phyloP scores from a whole-genome alignment of 176 grass and related monocot species.

The Thalia dealbata region DNA sequence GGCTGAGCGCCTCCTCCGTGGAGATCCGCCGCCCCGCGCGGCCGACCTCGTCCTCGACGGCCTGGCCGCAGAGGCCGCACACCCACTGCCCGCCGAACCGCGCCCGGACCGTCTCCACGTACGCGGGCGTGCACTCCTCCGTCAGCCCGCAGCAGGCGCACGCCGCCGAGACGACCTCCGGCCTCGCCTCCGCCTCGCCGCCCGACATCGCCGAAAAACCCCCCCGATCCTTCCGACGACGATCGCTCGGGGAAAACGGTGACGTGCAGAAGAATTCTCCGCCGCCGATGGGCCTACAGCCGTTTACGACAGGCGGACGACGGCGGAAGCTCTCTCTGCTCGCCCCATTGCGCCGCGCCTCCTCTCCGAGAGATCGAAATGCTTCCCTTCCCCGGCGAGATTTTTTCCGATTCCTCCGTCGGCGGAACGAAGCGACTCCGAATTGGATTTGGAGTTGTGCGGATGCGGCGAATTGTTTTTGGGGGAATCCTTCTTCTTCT shows the following conservation, averaged over 20 bases:
- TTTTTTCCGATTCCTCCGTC: not conserved
- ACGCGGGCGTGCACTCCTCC: conserved; percentile 15
- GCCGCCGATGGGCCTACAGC: not conserved
- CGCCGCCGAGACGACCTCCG: conserved; percentile 4
- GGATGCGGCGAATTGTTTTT: not conserved
- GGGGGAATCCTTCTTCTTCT: not conserved
- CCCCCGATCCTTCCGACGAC: not conserved
- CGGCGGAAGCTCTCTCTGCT: not conserved
- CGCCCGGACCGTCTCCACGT: conserved; percentile 6
- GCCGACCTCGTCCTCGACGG: conserved; percentile 16
- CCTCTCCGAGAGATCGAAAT: not conserved
- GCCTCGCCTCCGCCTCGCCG: not conserved
- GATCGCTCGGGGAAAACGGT: not conserved
- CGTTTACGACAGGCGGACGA: not conserved
- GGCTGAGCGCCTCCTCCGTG: conserved; percentile 15
- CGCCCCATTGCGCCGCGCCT: not conserved
- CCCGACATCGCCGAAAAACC: not conserved
- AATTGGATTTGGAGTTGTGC: not conserved
- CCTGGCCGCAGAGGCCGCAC: conserved; percentile 18
- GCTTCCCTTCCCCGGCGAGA: not conserved
- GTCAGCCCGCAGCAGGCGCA: conserved; percentile 16
- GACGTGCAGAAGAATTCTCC: not conserved
- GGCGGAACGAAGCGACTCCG: not conserved
- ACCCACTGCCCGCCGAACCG: conserved; percentile 10
- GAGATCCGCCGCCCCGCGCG: conserved; percentile 17